Base-by-base conservation (phyloP, 116 monocot genomes). In the Trichopus zeylanicus region DNA sequence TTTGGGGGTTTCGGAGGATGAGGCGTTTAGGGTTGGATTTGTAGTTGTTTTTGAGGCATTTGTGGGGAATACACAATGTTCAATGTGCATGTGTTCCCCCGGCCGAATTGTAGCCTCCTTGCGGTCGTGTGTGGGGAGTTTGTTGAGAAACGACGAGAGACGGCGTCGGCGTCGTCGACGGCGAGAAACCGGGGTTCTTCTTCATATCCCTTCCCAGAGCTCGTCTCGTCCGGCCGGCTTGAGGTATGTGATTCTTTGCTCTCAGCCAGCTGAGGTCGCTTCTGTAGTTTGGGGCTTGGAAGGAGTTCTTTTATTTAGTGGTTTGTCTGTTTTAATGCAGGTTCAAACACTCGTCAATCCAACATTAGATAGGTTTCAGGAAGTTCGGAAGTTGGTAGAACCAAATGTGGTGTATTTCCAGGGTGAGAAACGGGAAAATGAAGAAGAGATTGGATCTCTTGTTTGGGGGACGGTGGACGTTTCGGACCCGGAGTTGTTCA, bases 341-440 rank as follows among this genome's bases (percentile, higher is more conserved):
- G 87, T 84, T 51, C 83, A 87, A 25, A 74, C 66, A 23, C 83
- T 92, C 24, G 53, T 57, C 12, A 87, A 92, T 76, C 92, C 92
- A 5, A 73, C 75, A 19, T 25, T 74, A 9, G 84, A 84, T 58
- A 57, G 66, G 51, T 92, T 84, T 59, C 51, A 32, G 27, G 78
- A 77, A 26, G 71, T 62, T 32, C 78, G 72, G 47, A 79, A 57
- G 18, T 55, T 55, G 3, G 19, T 78, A 13, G 60, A 70, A 18
- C 87, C 87, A 2, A 84, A 57, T 69, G 70, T 92, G 27, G n/a
- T 92, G 56, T 92, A 75, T 60, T 60, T 83, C 25, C 83, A 78
- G 66, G 92, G 84, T 9, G 79, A 87, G 66, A 80, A 78, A 23
- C 73, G 67, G 42, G 84, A 83, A 39, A 66, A 73, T 48, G 78